Evolutionary conservation across 805 yeast genomes (phyloP), one percentile per base, ranked within the genome.

Genomic region (Ogataea thermomethanolica): DNA sequence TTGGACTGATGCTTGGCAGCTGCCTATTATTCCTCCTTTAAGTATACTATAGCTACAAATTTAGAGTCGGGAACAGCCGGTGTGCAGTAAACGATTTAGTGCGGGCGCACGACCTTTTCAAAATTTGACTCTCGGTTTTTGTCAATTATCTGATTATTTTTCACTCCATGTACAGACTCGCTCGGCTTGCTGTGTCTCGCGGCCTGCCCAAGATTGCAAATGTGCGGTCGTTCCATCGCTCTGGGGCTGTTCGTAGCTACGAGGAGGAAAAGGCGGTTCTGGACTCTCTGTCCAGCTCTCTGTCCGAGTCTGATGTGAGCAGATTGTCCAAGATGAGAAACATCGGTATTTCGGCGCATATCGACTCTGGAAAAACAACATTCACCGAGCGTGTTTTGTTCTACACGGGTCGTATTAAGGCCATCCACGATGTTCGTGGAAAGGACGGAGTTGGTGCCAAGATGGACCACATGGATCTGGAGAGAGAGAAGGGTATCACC

Each of bases 401-500:
- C 67, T 93, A 93, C 63, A 93, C 99, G 2, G 99, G 99, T 45
- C 78, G 99, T 61, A 93, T 93, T 64, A 87, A 90, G 60, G 95
- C 95, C 22, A 91, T 90, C 56, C 98, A 90, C 59, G 98, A 90
- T 66, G 97, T 86, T 33, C 76, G 99, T 63, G 99, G 99, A 34
- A 79, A 93, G 57, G 99, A 93, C 63, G 82, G 89, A 51, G 98
- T 93, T 43, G 99, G 99, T 46, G 99, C 99, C 41, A 93, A 90
- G 69, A 93, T 93, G 99, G 99, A 93, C 66, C 91, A 90, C 46
- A 93, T 93, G 99, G 99, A 93, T 55, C 74, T 93, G 52, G 99
- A 93, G 68, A 81, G 99, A 62, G 99, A 93, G 66, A 93, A 93
- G 63, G 99, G 99, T 66, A 93, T 93, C 59, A 93, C 99, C 37